Conservation (phyloP, 2,329 filamentous ascomycete species). For the Chaetomium globosum region DNA sequence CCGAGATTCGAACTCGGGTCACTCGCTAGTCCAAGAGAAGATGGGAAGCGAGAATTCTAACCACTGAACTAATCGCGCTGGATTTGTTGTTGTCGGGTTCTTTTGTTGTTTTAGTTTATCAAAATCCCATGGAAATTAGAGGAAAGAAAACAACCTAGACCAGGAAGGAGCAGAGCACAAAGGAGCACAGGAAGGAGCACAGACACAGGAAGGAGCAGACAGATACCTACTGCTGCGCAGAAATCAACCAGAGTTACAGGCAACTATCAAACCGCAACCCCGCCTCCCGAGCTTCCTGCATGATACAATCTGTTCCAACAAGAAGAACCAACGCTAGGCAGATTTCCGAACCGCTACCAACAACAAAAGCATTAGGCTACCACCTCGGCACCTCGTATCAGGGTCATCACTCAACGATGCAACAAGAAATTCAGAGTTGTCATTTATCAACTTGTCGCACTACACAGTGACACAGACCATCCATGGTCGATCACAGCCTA, state of each 20-base stretch:
- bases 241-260: not conserved
- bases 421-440: not conserved
- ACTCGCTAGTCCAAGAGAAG: conserved; percentile 30
- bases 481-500: not conserved
- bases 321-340: too few relatives aligned
- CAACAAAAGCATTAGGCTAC: too few relatives aligned
- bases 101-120: not conserved
- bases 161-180: too few relatives aligned
- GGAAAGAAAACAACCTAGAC: not conserved
- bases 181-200: too few relatives aligned
- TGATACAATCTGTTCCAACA: too few relatives aligned
- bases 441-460: too few relatives aligned
- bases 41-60: conserved; percentile 36
- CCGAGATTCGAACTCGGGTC: conserved; percentile 36
- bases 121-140: not conserved
- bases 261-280: not conserved
- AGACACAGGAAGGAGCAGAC: too few relatives aligned
- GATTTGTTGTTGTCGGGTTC: conserved; percentile 10
- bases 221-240: not conserved
- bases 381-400: too few relatives aligned
- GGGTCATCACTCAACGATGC: too few relatives aligned
- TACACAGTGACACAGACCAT: too few relatives aligned
- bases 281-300: too few relatives aligned
- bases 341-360: too few relatives aligned
- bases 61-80: conserved; percentile 34